Evolutionary conservation across 108 stramenopile genomes (phyloP).

Genomic region (Parietichytrium sp.): DNA sequence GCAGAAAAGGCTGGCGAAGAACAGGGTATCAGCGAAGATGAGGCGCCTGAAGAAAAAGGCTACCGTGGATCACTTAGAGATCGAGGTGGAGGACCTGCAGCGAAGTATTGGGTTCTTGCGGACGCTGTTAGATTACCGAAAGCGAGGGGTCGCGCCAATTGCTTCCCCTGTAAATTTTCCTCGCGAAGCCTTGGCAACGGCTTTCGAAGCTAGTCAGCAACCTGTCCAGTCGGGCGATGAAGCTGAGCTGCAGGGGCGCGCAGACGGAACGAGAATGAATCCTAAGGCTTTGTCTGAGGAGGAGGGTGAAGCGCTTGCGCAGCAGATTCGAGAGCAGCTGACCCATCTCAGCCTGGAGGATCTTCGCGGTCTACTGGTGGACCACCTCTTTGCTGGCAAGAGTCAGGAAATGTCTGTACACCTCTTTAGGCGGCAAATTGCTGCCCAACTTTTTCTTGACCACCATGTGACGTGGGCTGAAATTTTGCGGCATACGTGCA

Average conservation of each 20-base stretch:
- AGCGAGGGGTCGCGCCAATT: not conserved
- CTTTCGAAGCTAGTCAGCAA: not conserved
- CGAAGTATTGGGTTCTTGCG: slow-evolving; percentile 4
- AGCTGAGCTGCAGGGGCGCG: too few relatives aligned
- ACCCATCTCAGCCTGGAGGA: not conserved
- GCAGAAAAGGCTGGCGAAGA: not conserved
- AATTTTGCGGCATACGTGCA: not conserved
- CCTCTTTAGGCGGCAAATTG: not conserved
- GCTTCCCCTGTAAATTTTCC: not conserved
- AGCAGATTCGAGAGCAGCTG: not conserved
- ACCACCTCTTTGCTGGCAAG: not conserved
- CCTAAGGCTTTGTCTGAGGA: not conserved
- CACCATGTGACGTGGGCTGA: not conserved
- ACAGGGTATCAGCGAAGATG: slow-evolving; percentile 41
- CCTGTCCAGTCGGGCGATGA: not conserved
- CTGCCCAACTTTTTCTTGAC: slow-evolving; percentile 1
- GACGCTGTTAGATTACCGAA: not conserved
- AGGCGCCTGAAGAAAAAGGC: slow-evolving; percentile 22
- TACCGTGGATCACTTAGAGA: not conserved
- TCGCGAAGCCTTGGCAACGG: not conserved
- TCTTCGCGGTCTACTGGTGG: not conserved
- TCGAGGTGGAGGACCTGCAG: slow-evolving; percentile 28
- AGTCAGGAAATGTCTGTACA: slow-evolving; percentile 13
- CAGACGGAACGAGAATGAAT: not conserved
- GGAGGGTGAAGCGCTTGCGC: not conserved